These are phyloP conservation scores for Helotiales sp. DNA, from an alignment of 2,329 filamentous ascomycete genomes.

Conservation along the genomic window DNA sequence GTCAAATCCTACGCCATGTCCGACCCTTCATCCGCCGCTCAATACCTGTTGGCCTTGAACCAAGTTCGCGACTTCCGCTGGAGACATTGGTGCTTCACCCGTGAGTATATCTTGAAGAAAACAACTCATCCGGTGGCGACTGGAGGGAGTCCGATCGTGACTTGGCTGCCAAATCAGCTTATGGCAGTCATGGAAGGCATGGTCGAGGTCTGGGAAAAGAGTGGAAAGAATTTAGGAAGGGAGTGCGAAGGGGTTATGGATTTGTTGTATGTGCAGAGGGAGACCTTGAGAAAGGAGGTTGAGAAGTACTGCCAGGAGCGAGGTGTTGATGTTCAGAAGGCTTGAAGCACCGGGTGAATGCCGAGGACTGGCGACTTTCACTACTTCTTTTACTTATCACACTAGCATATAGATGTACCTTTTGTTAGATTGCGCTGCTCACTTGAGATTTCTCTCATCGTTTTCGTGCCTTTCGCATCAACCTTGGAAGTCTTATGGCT, in stretches of 20 bases:
- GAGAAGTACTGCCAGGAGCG: conserved; percentile 71
- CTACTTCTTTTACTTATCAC: no score
- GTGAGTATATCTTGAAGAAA: conserved; percentile 81
- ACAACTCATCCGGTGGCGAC: conserved; percentile 77
- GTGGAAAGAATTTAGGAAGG: conserved; percentile 29
- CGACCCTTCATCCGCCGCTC: conserved; percentile 54
- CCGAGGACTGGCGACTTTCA: no score
- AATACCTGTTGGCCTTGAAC: conserved; percentile 67
- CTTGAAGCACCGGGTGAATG: no score
- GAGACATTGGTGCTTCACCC: conserved; percentile 83
- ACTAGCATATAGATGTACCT: no score
- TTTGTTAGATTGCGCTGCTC: no score
- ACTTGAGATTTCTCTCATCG: no score
- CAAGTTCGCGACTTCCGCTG: conserved; percentile 81
- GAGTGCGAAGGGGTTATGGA: conserved; percentile 65
- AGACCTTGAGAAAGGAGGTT: conserved; percentile 71
- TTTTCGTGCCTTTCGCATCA: no score
- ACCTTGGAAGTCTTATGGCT: no score
- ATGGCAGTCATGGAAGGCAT: conserved; percentile 73
- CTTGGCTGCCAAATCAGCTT: conserved; percentile 82
- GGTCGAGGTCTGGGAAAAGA: conserved; percentile 52
- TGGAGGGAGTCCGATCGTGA: conserved; percentile 79
- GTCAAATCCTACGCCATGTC: conserved; percentile 59
- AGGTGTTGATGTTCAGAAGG: conserved; percentile 30
- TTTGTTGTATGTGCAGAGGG: conserved; percentile 59